Evolutionary conservation across 257 asterid species (phyloP).

Genomic region (Asclepias syriaca): DNA sequence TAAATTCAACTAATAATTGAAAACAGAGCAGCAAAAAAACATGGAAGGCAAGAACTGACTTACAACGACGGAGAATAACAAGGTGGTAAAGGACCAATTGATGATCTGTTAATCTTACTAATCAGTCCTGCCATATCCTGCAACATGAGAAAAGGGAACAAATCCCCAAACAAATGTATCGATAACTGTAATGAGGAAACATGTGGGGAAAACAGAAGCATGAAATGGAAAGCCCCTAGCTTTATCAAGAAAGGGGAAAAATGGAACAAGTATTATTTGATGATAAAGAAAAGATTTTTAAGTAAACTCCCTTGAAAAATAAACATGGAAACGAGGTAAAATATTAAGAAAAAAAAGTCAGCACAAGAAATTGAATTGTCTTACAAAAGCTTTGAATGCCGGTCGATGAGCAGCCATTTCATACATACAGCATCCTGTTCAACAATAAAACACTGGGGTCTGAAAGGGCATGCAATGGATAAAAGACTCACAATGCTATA

Average conservation of each 20-base stretch:
- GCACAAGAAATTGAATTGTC: constrained; percentile 24
- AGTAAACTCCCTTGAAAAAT: no score
- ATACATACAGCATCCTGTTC: constrained; percentile 91
- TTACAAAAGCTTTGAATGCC: constrained; percentile 97
- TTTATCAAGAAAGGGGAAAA: background rate
- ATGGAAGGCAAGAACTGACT: constrained; percentile 27
- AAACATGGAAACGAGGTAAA: background rate
- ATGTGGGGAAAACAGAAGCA: background rate
- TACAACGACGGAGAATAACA: constrained; percentile 93
- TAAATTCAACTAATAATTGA: background rate
- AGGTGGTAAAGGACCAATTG: constrained; percentile 94
- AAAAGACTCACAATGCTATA: background rate
- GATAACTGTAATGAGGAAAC: background rate
- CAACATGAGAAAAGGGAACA: constrained; percentile 20
- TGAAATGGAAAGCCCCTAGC: background rate
- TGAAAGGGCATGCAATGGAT: constrained; percentile 1
- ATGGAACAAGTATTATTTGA: background rate
- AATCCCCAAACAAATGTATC: background rate
- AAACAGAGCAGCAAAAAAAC: background rate
- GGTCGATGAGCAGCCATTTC: constrained; percentile 99
- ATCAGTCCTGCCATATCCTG: constrained; percentile 99
- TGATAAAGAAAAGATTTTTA: background rate
- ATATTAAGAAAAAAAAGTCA: background rate
- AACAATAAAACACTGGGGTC: constrained; percentile 12
- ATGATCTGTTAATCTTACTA: constrained; percentile 93